Base-by-base conservation (phyloP, 73 alveolate species). In the Paraurostyla sp. region DNA sequence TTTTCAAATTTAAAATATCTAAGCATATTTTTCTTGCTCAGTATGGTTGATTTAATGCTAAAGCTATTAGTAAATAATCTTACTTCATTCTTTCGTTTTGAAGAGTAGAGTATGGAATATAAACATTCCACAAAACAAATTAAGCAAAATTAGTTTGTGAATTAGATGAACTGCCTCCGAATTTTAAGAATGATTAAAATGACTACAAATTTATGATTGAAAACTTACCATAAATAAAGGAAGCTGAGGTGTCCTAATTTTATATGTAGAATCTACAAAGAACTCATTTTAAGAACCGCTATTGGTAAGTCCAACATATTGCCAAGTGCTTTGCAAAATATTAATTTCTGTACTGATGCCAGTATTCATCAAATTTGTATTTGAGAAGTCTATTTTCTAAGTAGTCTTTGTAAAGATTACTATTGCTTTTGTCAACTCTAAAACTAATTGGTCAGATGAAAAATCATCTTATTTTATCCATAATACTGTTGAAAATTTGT, bases 1-100 rank as follows among this genome's bases (percentile, higher is more conserved):
- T 16, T 33, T 1, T 65, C 82, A 22, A 65, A 65, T 65, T 38
- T 65, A 65, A 65, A 65, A 40, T 65, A 65, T 65, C 82, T 65
- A 9, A 65, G 82, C 82, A 65, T 65, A 1, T 20, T 40, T n/a
- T n/a, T n/a, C n/a, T n/a, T n/a, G n/a, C n/a, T n/a, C n/a, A n/a
- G n/a, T n/a, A n/a, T n/a, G n/a, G n/a, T n/a, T n/a, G n/a, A n/a
- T n/a, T n/a, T n/a, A n/a, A n/a, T n/a, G n/a, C n/a, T n/a, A n/a
- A n/a, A n/a, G n/a, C n/a, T n/a, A n/a, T n/a, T n/a, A n/a, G n/a
- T n/a, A n/a, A n/a, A n/a, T n/a, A n/a, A n/a, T n/a, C n/a, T n/a
- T n/a, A n/a, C n/a, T n/a, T n/a, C n/a, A n/a, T n/a, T n/a, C n/a
- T n/a, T 13, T 65, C 42, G 11, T 38, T 18, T 1, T 65, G 15